A percentile compares a stretch with the other conserved stretches of the same genome.
phyloP scores from a whole-genome alignment of 202 grass and related monocot genomes.

The Sporobolus alterniflorus region DNA sequence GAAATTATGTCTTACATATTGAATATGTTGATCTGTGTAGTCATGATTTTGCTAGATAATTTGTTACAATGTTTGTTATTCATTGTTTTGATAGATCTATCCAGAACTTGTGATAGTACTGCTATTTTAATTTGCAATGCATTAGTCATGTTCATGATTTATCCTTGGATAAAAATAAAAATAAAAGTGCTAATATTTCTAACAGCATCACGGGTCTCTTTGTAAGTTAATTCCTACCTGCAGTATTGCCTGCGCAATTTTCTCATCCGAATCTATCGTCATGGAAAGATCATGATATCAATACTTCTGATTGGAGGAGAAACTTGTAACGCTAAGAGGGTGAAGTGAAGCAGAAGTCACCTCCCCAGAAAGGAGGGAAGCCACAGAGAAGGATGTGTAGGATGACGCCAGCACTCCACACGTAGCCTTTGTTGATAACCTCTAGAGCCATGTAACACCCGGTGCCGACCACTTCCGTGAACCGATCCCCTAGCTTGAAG shows the following conservation, averaged over 20 bases:
- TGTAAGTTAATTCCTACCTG: conserved; percentile 62
- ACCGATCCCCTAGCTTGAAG: conserved; percentile 77
- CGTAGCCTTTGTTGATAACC: conserved; percentile 78
- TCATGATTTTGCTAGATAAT: too few relatives aligned
- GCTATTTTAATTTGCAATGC: too few relatives aligned
- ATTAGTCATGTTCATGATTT: too few relatives aligned
- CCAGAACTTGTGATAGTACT: too few relatives aligned
- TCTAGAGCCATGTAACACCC: conserved; percentile 95
- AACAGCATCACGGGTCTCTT: conserved; percentile 90
- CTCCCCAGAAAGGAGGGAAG: conserved; percentile 93
- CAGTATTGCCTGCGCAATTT: conserved; percentile 75
- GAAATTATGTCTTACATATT: too few relatives aligned
- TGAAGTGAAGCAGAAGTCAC: conserved; percentile 24
- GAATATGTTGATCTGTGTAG: too few relatives aligned
- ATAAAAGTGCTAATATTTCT: too few relatives aligned
- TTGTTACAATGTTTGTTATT: too few relatives aligned
- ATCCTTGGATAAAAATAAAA: too few relatives aligned
- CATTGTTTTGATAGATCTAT: too few relatives aligned
- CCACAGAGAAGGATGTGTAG: conserved; percentile 93
- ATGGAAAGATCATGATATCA: neutral
- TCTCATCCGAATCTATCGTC: conserved; percentile 75
- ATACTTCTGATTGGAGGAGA: neutral
- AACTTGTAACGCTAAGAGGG: neutral
- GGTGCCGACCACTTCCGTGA: conserved; percentile 90
- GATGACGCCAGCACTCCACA: conserved; percentile 94